phyloP scores from a whole-genome alignment of 108 stramenopile species.

The Thalassiosira profunda region DNA sequence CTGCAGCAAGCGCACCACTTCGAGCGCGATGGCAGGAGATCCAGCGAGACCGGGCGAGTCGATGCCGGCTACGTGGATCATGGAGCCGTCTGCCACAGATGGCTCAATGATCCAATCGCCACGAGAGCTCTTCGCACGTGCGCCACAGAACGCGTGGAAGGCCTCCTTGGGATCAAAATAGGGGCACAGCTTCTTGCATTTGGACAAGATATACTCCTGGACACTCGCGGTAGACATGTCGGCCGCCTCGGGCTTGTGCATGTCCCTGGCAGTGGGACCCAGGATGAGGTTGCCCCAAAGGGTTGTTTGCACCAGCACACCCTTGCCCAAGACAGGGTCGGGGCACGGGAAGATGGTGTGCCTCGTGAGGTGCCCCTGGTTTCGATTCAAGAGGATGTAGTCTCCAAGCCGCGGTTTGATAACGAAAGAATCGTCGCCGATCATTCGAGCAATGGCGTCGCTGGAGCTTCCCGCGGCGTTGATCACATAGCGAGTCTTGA shows the following conservation, averaged over 20 bases:
- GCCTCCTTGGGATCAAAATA: slow-evolving; percentile 74
- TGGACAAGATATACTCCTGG: slow-evolving; percentile 79
- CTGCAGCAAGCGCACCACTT: slow-evolving; percentile 67
- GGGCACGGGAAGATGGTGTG: slow-evolving; percentile 84
- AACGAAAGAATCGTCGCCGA: slow-evolving; percentile 77
- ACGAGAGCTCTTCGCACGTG: slow-evolving; percentile 67
- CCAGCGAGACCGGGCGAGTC: slow-evolving; percentile 84
- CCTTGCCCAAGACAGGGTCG: slow-evolving; percentile 82
- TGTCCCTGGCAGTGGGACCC: slow-evolving; percentile 82
- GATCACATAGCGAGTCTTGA: slow-evolving; percentile 66
- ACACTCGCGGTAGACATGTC: slow-evolving; percentile 54
- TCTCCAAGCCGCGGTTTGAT: slow-evolving; percentile 83
- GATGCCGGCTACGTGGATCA: slow-evolving; percentile 85
- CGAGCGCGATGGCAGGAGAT: slow-evolving; percentile 80
- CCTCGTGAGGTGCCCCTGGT: slow-evolving; percentile 71
- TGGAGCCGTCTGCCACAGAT: slow-evolving; percentile 51
- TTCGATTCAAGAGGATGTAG: slow-evolving; percentile 74
- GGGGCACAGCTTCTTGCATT: slow-evolving; percentile 75
- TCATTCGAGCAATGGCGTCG: slow-evolving; percentile 79
- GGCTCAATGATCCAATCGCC: slow-evolving; percentile 91
- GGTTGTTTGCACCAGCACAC: slow-evolving; percentile 83
- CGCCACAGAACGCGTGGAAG: slow-evolving; percentile 79
- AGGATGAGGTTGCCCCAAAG: slow-evolving; percentile 86
- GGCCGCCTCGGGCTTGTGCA: slow-evolving; percentile 51
- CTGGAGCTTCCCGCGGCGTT: slow-evolving; percentile 79